Base-by-base conservation (phyloP, 2,329 filamentous ascomycete genomes). In the Talaromyces piceae region DNA sequence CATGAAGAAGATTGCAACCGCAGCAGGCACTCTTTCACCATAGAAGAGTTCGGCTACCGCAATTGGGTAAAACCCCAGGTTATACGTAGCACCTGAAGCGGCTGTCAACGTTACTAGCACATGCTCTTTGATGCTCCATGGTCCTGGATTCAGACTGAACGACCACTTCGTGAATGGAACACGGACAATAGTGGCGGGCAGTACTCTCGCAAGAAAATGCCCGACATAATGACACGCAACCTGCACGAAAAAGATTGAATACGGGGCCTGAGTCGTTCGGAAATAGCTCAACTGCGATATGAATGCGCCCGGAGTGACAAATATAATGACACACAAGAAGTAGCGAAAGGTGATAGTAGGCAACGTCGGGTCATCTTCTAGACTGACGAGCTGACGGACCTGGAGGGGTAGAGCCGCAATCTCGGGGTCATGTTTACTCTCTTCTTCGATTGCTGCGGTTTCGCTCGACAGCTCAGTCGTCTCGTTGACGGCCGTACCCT, bases 201-300 rank as follows among this genome's bases (percentile, higher is more conserved):
- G 63, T 1, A 74, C 61, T 47, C 72, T 72, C 1, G 78, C 78
- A 2, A 81, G 69, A 64, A 77, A 78, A 27, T 73, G 67, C 1
- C 78, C 78, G 9, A 58, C 69, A 51, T 80, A 80, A 57, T 79
- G 78, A 44, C 73, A 77, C 0, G 77, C 77, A 46, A 81, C 78
- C 57, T 80, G 77, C 27, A 83, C 79, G 54, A 83, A 83, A 61
- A 82, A 82, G 45, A 83, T 74, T 0, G 79, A 80, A 59, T 82
- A 83, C 0, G 76, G 75, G 1, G 78, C 77, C 41, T 73, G 74
- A 0, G 80, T 82, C 1, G 80, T 82, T 41, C 80, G 73, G 58
- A 74, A 83, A 45, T 74, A 70, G 54, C 73, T 75, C 72, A 81
- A 76, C 58, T 78, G 75, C 4, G 76, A 78, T 2, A 83, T 61